Percentiles rank a stretch among this genome's conserved stretches.
Conservation (phyloP, 257 asterid species). For the Solanum piurae region DNA sequence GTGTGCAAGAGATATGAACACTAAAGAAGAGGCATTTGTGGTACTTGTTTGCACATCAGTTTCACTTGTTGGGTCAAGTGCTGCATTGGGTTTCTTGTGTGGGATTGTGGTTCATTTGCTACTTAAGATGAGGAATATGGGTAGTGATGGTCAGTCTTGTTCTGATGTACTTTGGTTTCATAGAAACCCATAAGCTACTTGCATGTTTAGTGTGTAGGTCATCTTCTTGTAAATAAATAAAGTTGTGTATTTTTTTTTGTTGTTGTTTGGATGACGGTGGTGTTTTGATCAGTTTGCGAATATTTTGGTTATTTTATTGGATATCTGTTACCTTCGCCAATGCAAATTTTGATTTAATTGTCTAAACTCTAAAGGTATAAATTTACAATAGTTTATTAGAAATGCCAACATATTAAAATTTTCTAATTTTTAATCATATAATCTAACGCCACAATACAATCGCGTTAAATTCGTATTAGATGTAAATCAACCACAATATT, state of each 20-base stretch:
- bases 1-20: constrained; percentile 51
- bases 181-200: constrained; percentile 1
- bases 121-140: constrained; percentile 30
- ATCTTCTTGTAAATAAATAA: not conserved
- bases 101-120: constrained; percentile 59
- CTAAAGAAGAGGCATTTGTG: constrained; percentile 73
- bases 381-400: too few species aligned
- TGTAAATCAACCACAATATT: too few species aligned
- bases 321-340: not conserved
- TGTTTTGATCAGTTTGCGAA: not conserved
- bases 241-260: not conserved
- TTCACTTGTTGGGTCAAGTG: constrained; percentile 68
- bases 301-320: too few species aligned
- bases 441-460: too few species aligned
- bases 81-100: constrained; percentile 58
- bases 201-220: not conserved
- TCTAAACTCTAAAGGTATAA: not conserved
- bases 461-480: too few species aligned
- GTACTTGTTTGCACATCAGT: constrained; percentile 57
- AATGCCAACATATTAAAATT: not conserved
- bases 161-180: constrained; percentile 15
- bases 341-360: not conserved
- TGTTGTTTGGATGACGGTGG: not conserved
- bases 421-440: too few species aligned
- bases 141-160: constrained; percentile 20